These are phyloP conservation scores for Ceratopteris richardii DNA, from an alignment of 75 land plant species.

Conservation along the genomic window DNA sequence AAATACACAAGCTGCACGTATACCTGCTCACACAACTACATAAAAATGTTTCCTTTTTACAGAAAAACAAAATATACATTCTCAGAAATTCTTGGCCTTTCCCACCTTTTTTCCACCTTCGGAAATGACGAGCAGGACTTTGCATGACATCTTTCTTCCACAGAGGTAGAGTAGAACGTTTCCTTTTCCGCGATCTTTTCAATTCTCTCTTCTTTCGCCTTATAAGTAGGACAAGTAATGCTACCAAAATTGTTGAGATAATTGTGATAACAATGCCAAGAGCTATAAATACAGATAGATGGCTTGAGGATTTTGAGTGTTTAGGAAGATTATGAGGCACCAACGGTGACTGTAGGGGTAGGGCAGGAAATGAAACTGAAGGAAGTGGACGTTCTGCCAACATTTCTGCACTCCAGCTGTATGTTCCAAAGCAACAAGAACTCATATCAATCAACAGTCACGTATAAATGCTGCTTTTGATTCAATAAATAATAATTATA, in stretches of 20 bases:
- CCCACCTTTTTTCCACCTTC: conserved; percentile 4
- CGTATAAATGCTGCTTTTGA: no score
- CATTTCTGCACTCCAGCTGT: background rate
- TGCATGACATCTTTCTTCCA: background rate
- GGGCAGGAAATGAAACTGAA: conserved; percentile 1
- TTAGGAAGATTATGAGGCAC: no score
- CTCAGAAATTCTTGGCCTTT: no score
- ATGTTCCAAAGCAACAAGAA: no score
- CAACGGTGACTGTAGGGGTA: background rate
- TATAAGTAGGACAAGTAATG: background rate
- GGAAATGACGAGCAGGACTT: conserved; percentile 1
- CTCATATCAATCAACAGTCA: no score
- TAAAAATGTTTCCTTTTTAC: no score
- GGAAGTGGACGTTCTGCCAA: conserved; percentile 1
- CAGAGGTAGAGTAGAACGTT: background rate
- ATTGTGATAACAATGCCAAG: conserved; percentile 2
- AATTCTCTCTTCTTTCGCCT: background rate
- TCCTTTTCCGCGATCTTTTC: background rate
- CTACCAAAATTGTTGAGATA: background rate
- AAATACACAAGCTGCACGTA: no score
- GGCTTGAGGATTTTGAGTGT: background rate
- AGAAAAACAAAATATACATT: no score
- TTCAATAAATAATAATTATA: no score
- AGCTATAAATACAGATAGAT: background rate
- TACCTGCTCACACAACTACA: no score